These are phyloP conservation scores for Dioszegia crocea DNA, from an alignment of 768 basidiomycete species.

Conservation along the genomic window DNA sequence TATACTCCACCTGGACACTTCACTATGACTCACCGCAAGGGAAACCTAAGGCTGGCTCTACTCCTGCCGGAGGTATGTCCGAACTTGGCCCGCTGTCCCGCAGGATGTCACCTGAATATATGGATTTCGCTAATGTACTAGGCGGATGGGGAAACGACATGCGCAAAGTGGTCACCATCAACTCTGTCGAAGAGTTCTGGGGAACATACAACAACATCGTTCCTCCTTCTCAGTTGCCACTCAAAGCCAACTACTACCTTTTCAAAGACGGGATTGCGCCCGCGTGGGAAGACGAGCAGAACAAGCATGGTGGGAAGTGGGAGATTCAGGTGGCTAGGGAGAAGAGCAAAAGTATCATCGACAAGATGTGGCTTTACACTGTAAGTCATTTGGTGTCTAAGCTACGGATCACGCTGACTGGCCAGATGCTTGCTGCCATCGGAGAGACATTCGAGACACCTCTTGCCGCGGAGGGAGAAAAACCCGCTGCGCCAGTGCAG, in stretches of 20 bases:
- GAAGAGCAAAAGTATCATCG: constrained; percentile 76
- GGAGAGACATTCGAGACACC: constrained; percentile 97
- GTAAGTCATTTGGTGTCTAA: constrained; percentile 53
- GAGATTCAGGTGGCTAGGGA: constrained; percentile 94
- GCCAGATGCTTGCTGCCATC: constrained; percentile 96
- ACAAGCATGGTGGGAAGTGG: constrained; percentile 98
- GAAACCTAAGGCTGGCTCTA: constrained; percentile 58
- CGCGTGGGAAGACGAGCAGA: constrained; percentile 95
- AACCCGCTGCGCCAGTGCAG: constrained; percentile 47
- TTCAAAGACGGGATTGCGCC: constrained; percentile 98
- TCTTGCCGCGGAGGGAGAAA: constrained; percentile 49
- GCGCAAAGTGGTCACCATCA: constrained; percentile 89
- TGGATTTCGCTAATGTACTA: constrained; percentile 48
- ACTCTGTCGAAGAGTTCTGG: constrained; percentile 99
- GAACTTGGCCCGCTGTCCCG: background rate
- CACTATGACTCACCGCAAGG: constrained; percentile 96
- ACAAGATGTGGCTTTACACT: constrained; percentile 98
- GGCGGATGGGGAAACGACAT: constrained; percentile 96
- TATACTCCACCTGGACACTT: constrained; percentile 91
- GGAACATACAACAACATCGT: constrained; percentile 99
- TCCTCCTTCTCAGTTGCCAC: constrained; percentile 83
- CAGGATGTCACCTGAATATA: too few relatives aligned
- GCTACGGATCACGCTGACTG: background rate
- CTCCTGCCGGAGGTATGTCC: constrained; percentile 57
- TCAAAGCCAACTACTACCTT: constrained; percentile 98